phyloP scores from a whole-genome alignment of 2,329 filamentous ascomycete species.

The Curvularia spicifera region DNA sequence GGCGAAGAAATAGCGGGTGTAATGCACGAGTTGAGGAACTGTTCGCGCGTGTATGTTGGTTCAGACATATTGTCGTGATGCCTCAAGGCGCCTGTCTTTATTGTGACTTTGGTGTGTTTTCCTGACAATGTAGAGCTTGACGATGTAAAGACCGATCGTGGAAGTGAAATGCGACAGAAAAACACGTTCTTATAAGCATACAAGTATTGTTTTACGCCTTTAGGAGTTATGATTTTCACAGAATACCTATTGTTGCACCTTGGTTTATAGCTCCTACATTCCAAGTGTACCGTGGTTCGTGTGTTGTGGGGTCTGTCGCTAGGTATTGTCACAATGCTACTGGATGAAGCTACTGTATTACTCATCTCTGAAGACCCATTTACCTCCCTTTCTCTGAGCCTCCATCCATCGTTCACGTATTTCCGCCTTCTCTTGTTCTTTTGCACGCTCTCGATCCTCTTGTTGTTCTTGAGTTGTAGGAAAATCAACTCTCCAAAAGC shows the following conservation, averaged over 20 bases:
- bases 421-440: slow-evolving; percentile 66
- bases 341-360: slow-evolving; percentile 35
- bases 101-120: background rate
- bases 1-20: background rate
- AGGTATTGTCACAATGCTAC: background rate
- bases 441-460: slow-evolving; percentile 69
- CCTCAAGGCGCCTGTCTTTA: background rate
- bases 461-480: slow-evolving; percentile 82
- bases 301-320: background rate
- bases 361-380: slow-evolving; percentile 85
- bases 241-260: background rate
- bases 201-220: too few relatives aligned
- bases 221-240: background rate
- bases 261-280: background rate
- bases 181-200: background rate
- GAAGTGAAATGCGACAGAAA: background rate
- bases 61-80: background rate
- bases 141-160: background rate
- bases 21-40: slow-evolving; percentile 4
- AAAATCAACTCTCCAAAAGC: slow-evolving; percentile 91
- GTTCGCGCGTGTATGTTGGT: background rate
- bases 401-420: slow-evolving; percentile 79
- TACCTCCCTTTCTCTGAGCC: slow-evolving; percentile 76
- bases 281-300: background rate
- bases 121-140: background rate